Base-by-base conservation (phyloP, 306 rosid genomes). In the Ziziphus jujuba region DNA sequence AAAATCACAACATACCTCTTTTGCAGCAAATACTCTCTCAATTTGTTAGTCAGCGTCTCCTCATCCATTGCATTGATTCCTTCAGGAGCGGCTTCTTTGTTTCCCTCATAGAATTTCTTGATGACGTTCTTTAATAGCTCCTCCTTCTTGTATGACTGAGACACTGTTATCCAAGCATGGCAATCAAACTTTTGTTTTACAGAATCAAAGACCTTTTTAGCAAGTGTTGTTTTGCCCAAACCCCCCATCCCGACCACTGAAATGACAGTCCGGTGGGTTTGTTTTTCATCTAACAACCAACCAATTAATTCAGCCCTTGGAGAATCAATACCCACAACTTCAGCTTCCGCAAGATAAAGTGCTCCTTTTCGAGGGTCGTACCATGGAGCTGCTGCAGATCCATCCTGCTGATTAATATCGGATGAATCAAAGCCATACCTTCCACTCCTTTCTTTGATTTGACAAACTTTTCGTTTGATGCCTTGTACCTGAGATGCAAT, bases 171-270 rank as follows among this genome's bases (percentile, higher is more conserved):
- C 33, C 33, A 28, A 28, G 33, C 33, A 28, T 28, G 33, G 33
- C 33, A 28, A 28, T 28, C 33, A 28, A 28, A 28, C 33, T 28
- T 28, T 28, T 4, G 3, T 28, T 4, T 28, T 2, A 28, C 33
- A 1, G 33, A 28, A 28, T 28, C 33, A 4, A 1, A 28, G 33
- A 28, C 33, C 33, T 28, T 28, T 28, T 28, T 28, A 28, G 33
- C 33, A 28, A 56, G 11, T 5, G 35, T 79, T 1, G 84, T 70
- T 73, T 79, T 79, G 31, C 77, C 84, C 2, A 74, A 53, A 11
- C 84, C 75, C n/a, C 84, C 84, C 80, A 75, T 80, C 10, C 84
- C 84, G 2, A 80, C 71, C 19, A 75, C 67, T 1, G 77, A 56
- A 24, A 80, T 59, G 63, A 80, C 45, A 55, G 9, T 21, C 23